Evolutionary conservation across 805 yeast genomes (phyloP).

Genomic region (Metschnikowia picachoensis): DNA sequence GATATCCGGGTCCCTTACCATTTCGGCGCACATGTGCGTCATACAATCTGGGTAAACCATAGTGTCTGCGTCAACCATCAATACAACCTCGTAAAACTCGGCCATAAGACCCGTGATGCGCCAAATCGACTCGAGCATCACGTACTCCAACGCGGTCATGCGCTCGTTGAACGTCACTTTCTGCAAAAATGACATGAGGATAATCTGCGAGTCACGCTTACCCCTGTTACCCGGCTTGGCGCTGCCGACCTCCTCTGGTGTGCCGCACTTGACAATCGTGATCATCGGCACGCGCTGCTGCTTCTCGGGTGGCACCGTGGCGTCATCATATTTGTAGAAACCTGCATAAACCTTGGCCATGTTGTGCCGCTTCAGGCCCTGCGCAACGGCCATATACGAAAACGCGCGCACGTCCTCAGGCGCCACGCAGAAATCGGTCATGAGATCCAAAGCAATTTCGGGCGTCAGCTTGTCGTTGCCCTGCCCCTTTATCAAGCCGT

Average conservation of each 20-base stretch:
- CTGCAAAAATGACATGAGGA: conserved; percentile 86
- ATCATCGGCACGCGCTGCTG: conserved; percentile 84
- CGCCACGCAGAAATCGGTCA: conserved; percentile 65
- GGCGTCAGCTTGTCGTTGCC: conserved; percentile 89
- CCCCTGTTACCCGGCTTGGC: conserved; percentile 88
- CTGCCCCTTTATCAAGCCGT: conserved; percentile 91
- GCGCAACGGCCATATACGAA: conserved; percentile 94
- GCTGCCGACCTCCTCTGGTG: conserved; percentile 68
- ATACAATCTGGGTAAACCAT: conserved; percentile 81
- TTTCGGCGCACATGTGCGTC: conserved; percentile 85
- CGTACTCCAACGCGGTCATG: conserved; percentile 87
- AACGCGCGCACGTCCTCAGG: conserved; percentile 73
- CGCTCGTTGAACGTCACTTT: conserved; percentile 86
- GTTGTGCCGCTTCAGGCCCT: conserved; percentile 91
- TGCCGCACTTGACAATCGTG: conserved; percentile 81
- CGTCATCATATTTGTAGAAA: conserved; percentile 79
- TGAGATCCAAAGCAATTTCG: conserved; percentile 81
- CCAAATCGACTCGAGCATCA: conserved; percentile 72
- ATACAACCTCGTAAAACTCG: conserved; percentile 70
- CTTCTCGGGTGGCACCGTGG: conserved; percentile 69
- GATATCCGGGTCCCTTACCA: conserved; percentile 79
- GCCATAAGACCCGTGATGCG: conserved; percentile 82
- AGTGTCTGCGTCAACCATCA: conserved; percentile 96
- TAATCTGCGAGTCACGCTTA: conserved; percentile 90
- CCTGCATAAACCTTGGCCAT: conserved; percentile 98